Evolutionary conservation across 805 yeast species (phyloP).

Genomic region (Yamadazyma akitaensis): DNA sequence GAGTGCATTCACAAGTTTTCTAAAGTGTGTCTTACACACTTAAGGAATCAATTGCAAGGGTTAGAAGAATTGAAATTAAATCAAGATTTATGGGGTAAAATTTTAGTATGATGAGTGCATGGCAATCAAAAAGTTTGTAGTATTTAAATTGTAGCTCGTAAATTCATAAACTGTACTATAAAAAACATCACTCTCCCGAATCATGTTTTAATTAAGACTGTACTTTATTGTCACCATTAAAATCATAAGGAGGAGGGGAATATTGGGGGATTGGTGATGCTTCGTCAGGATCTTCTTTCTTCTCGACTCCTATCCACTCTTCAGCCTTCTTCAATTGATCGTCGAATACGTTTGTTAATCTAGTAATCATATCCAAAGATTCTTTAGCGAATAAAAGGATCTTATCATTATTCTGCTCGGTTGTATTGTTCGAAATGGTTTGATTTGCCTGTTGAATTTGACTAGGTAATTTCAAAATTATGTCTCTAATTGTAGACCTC

Average conservation of each 20-base stretch:
- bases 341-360: constrained; percentile 79
- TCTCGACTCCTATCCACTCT: constrained; percentile 62
- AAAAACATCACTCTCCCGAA: neutral
- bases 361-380: constrained; percentile 80
- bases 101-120: no score
- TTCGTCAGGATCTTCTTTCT: constrained; percentile 7
- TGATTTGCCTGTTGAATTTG: constrained; percentile 41
- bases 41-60: no score
- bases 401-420: constrained; percentile 49
- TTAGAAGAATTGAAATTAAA: no score
- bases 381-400: constrained; percentile 84
- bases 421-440: constrained; percentile 15
- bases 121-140: no score
- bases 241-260: constrained; percentile 2
- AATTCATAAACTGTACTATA: constrained; percentile 4
- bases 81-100: no score
- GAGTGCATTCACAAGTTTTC: no score
- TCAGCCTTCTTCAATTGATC: constrained; percentile 85
- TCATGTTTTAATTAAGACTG: constrained; percentile 1
- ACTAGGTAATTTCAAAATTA: constrained; percentile 67
- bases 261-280: neutral
- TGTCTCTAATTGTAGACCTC: constrained; percentile 74
- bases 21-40: no score
- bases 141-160: constrained; percentile 2
- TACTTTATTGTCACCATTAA: constrained; percentile 7